Conservation (phyloP, 345 rosid genomes). For the Populus alba region DNA sequence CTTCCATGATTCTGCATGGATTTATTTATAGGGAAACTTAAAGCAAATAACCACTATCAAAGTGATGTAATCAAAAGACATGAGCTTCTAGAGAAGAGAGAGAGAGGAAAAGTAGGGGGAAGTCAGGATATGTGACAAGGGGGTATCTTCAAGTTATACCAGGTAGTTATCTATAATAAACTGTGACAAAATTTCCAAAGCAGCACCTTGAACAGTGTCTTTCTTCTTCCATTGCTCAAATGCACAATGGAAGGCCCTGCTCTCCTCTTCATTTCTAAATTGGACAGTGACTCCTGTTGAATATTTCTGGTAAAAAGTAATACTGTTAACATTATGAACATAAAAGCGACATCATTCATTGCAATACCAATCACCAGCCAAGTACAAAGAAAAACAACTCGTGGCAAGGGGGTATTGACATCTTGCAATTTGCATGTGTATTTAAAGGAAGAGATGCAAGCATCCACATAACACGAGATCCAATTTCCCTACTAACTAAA, state of each 20-base stretch:
- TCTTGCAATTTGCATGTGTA: background rate
- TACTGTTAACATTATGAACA: slow-evolving; percentile 24
- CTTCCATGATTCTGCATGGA: background rate
- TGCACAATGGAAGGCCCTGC: slow-evolving; percentile 69
- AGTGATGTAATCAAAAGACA: background rate
- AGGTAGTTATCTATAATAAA: slow-evolving; percentile 7
- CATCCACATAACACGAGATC: background rate
- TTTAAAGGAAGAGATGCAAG: background rate
- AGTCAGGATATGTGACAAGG: background rate
- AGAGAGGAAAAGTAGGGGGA: background rate
- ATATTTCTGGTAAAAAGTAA: slow-evolving; percentile 56
- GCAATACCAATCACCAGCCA: background rate
- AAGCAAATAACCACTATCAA: background rate
- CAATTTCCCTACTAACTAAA: background rate
- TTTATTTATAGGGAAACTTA: background rate
- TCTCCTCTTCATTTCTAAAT: slow-evolving; percentile 73
- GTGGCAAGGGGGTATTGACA: background rate
- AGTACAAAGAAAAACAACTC: background rate
- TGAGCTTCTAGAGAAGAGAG: background rate
- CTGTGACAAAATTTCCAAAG: slow-evolving; percentile 27
- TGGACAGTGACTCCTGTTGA: slow-evolving; percentile 59
- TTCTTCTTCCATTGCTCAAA: slow-evolving; percentile 82
- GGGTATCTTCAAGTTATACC: background rate
- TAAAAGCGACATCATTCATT: background rate
- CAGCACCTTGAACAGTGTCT: slow-evolving; percentile 56